Evolutionary conservation across 257 asterid species (phyloP).

Genomic region (Coffea eugenioides): DNA sequence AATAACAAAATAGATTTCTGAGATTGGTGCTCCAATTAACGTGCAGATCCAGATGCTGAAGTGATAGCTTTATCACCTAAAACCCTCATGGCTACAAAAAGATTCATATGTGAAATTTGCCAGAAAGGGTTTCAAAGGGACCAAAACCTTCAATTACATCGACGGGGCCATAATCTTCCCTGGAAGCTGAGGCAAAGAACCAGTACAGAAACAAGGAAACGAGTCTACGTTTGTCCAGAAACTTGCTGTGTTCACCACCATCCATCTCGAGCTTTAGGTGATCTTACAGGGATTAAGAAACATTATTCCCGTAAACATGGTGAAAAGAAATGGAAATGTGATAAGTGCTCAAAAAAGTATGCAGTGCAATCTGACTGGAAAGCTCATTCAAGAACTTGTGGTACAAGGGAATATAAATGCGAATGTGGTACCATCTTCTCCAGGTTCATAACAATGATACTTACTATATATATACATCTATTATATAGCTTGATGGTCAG

Average conservation of each 20-base stretch:
- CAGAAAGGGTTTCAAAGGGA: constrained; percentile 21
- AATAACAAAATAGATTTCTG: neutral
- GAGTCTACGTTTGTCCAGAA: constrained; percentile 22
- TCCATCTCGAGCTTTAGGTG: constrained; percentile 18
- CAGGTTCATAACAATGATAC: neutral
- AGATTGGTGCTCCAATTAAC: neutral
- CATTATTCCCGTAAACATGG: constrained; percentile 21
- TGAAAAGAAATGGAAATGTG: constrained; percentile 26
- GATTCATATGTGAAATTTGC: constrained; percentile 18
- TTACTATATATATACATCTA: no score
- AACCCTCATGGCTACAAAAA: constrained; percentile 20
- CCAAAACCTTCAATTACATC: constrained; percentile 20
- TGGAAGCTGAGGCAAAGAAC: constrained; percentile 21
- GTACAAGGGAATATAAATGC: constrained; percentile 16
- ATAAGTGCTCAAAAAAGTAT: constrained; percentile 17
- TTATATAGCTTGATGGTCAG: no score
- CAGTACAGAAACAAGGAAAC: constrained; percentile 5
- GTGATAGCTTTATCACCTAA: constrained; percentile 18
- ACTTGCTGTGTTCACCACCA: constrained; percentile 11
- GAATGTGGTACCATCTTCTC: constrained; percentile 21
- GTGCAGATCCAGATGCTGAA: constrained; percentile 19
- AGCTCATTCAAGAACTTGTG: constrained; percentile 20
- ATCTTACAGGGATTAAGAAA: constrained; percentile 20
- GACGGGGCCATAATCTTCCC: constrained; percentile 20
- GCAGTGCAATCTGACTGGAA: constrained; percentile 25